Evolutionary conservation across 2,329 filamentous ascomycete genomes (phyloP).

Genomic region (Gnomoniopsis smithogilvyi): DNA sequence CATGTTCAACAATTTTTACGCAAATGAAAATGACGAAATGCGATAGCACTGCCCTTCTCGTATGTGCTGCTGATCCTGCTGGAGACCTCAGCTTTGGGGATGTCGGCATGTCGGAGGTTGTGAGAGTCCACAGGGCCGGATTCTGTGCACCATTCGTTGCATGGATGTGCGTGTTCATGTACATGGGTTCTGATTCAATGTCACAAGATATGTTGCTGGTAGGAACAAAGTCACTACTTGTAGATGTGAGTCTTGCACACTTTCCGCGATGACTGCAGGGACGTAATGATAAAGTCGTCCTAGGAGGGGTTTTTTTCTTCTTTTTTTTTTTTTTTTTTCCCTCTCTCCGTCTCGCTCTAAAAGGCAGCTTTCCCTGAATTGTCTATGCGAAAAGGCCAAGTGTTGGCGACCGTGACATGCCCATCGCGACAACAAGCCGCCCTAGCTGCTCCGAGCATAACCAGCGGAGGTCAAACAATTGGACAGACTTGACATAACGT

Average conservation of each 20-base stretch:
- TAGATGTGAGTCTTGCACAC: neutral
- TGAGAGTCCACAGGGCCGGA: neutral
- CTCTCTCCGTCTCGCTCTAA: too few relatives aligned
- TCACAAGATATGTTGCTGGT: neutral
- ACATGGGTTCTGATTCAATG: neutral
- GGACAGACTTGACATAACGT: too few relatives aligned
- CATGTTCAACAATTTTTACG: neutral
- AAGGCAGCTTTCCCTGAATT: too few relatives aligned
- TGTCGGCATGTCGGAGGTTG: slow-evolving; percentile 15
- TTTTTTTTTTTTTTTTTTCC: too few relatives aligned
- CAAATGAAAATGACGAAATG: slow-evolving; percentile 4
- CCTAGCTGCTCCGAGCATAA: too few relatives aligned
- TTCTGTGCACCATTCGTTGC: neutral
- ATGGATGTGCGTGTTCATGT: neutral
- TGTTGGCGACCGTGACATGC: too few relatives aligned
- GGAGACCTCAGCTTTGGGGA: neutral
- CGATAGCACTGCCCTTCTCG: neutral
- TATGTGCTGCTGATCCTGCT: neutral
- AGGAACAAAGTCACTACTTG: neutral
- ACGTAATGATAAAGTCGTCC: too few relatives aligned
- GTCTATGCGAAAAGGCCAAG: too few relatives aligned
- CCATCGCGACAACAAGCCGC: too few relatives aligned
- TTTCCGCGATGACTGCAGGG: neutral
- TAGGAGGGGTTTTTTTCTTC: too few relatives aligned
- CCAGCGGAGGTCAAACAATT: too few relatives aligned